These are phyloP conservation scores for Dittrichia graveolens DNA, from an alignment of 129 eudicot genomes.

Conservation along the genomic window DNA sequence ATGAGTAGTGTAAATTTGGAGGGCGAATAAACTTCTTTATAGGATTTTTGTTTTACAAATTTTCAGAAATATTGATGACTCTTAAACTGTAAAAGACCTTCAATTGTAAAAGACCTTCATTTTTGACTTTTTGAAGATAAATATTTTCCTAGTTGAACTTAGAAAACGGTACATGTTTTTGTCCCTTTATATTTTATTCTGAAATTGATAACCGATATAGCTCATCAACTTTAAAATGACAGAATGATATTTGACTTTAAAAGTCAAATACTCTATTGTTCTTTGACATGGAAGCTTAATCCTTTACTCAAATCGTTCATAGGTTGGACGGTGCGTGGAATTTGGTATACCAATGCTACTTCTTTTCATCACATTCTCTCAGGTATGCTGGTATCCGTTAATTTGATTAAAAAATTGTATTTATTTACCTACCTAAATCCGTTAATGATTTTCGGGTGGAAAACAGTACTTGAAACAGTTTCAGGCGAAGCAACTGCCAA, in stretches of 20 bases:
- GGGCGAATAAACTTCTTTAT: no score
- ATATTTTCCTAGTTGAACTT: not conserved
- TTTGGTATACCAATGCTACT: conserved; percentile 92
- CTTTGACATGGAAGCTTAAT: not conserved
- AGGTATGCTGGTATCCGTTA: conserved; percentile 45
- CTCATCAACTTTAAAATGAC: conserved; percentile 1
- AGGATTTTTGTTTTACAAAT: not conserved
- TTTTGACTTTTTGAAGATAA: not conserved
- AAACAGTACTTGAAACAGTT: conserved; percentile 87
- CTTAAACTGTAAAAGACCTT: not conserved
- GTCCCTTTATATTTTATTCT: not conserved
- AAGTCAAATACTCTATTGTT: conserved; percentile 4
- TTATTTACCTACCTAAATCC: not conserved
- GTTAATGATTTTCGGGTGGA: conserved; percentile 20
- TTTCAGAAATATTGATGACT: not conserved
- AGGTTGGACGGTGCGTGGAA: conserved; percentile 96
- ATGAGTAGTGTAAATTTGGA: not conserved
- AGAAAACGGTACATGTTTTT: no score
- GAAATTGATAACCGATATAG: not conserved
- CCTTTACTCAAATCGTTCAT: conserved; percentile 27
- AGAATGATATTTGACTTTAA: conserved; percentile 9
- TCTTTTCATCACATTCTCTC: conserved; percentile 81
- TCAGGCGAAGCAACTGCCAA: conserved; percentile 73
- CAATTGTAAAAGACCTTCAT: not conserved
- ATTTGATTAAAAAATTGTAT: not conserved